These are phyloP conservation scores for Venturia asperata DNA, from an alignment of 2,329 filamentous ascomycete genomes.

Conservation along the genomic window DNA sequence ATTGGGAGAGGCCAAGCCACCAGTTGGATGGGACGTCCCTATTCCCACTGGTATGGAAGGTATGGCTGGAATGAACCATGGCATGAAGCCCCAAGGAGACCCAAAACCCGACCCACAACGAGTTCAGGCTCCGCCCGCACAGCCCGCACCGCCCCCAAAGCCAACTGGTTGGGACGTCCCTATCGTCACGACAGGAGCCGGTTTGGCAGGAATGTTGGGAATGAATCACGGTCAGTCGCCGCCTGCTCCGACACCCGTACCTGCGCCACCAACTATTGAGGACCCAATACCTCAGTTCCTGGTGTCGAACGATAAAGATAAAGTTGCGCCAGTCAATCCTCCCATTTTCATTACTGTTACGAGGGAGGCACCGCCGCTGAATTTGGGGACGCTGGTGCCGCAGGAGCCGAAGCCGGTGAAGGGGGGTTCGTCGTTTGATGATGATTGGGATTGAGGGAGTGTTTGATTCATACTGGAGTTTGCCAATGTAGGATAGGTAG, in stretches of 20 bases:
- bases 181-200: neutral
- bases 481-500: no score
- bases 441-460: no score
- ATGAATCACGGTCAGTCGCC: neutral
- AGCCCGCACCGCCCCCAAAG: neutral
- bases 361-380: neutral
- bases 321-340: neutral
- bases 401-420: neutral
- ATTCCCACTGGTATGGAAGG: neutral
- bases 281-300: neutral
- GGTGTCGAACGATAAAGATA: no score
- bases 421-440: neutral
- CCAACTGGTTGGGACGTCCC: neutral
- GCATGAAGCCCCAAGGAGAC: neutral
- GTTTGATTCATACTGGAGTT: neutral
- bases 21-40: neutral
- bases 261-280: constrained; percentile 56
- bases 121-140: neutral
- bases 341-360: neutral
- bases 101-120: neutral
- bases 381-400: neutral
- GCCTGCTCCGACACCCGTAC: constrained; percentile 69
- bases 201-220: neutral
- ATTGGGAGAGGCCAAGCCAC: neutral
- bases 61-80: neutral